These are phyloP conservation scores for Lachnellula cervina DNA, from an alignment of 2,329 filamentous ascomycete species.

Conservation along the genomic window DNA sequence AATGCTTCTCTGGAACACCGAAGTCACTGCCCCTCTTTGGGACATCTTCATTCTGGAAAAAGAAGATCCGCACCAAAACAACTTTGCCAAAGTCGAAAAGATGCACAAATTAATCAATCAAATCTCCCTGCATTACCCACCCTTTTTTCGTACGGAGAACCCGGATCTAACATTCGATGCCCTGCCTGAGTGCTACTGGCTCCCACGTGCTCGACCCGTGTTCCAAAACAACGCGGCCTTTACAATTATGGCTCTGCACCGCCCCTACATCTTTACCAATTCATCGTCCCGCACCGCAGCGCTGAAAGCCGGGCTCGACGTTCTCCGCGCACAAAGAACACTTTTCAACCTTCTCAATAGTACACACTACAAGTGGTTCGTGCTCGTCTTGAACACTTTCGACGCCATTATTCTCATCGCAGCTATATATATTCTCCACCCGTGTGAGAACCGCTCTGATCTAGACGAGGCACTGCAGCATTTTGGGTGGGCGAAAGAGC, in stretches of 20 bases:
- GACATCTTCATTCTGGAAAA: conserved; percentile 49
- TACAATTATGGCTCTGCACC: conserved; percentile 54
- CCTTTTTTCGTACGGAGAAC: conserved; percentile 49
- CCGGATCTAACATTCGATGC: conserved; percentile 54
- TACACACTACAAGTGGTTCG: conserved; percentile 49
- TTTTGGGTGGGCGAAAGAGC: conserved; percentile 54
- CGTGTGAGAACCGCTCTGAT: conserved; percentile 47
- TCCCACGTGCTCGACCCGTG: conserved; percentile 43
- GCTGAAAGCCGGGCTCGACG: conserved; percentile 49
- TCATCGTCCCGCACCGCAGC: conserved; percentile 49
- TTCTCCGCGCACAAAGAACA: conserved; percentile 52
- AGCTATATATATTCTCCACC: conserved; percentile 57
- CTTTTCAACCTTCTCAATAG: conserved; percentile 43
- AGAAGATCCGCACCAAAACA: conserved; percentile 49
- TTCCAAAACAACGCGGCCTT: conserved; percentile 46
- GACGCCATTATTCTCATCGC: conserved; percentile 59
- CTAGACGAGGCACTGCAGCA: conserved; percentile 47
- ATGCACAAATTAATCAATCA: conserved; percentile 48
- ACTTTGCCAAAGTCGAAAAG: conserved; percentile 49
- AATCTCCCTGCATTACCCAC: conserved; percentile 45
- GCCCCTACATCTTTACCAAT: conserved; percentile 58
- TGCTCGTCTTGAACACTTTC: conserved; percentile 59
- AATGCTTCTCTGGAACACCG: conserved; percentile 46
- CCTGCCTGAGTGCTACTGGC: conserved; percentile 49
- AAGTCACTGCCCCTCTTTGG: conserved; percentile 44